Conservation (phyloP, 2,329 filamentous ascomycete genomes). For the Fusarium guadeloupense region DNA sequence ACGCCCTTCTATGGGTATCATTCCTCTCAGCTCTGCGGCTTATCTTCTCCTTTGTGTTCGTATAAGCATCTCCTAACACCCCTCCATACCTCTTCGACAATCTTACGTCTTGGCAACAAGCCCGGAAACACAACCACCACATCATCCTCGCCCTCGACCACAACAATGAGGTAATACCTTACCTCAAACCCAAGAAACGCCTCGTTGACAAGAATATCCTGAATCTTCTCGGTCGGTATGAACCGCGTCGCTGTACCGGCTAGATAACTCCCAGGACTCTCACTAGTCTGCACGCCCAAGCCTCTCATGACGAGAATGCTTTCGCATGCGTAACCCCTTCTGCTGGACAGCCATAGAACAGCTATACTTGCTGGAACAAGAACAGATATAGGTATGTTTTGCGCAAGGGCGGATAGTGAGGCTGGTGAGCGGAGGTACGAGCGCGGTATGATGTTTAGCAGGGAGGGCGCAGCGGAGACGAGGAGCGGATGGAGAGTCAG, state of each 20-base stretch:
- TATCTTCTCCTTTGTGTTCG: slow-evolving; percentile 54
- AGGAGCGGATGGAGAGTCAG: slow-evolving; percentile 52
- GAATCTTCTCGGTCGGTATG: slow-evolving; percentile 91
- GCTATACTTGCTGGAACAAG: slow-evolving; percentile 50
- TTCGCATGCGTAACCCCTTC: slow-evolving; percentile 71
- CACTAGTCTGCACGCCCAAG: slow-evolving; percentile 88
- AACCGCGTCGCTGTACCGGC: slow-evolving; percentile 59
- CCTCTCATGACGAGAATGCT: slow-evolving; percentile 88
- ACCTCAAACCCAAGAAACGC: slow-evolving; percentile 94
- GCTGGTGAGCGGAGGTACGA: slow-evolving; percentile 46
- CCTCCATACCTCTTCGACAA: slow-evolving; percentile 91
- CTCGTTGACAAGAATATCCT: slow-evolving; percentile 94
- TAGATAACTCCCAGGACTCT: slow-evolving; percentile 70
- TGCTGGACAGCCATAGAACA: slow-evolving; percentile 56
- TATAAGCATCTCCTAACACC: slow-evolving; percentile 85
- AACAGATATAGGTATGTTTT: slow-evolving; percentile 50
- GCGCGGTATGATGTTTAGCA: slow-evolving; percentile 22
- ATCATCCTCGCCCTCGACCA: slow-evolving; percentile 88
- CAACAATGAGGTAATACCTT: slow-evolving; percentile 85
- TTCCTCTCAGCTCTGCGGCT: slow-evolving; percentile 29
- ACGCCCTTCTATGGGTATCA: slow-evolving; percentile 14
- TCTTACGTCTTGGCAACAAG: slow-evolving; percentile 75
- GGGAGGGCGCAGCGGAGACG: slow-evolving; percentile 23
- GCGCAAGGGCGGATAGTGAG: slow-evolving; percentile 47
- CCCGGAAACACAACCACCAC: slow-evolving; percentile 94